Evolutionary conservation across 2,329 filamentous ascomycete species (phyloP).

Genomic region (Purpureocillium lavendulum): DNA sequence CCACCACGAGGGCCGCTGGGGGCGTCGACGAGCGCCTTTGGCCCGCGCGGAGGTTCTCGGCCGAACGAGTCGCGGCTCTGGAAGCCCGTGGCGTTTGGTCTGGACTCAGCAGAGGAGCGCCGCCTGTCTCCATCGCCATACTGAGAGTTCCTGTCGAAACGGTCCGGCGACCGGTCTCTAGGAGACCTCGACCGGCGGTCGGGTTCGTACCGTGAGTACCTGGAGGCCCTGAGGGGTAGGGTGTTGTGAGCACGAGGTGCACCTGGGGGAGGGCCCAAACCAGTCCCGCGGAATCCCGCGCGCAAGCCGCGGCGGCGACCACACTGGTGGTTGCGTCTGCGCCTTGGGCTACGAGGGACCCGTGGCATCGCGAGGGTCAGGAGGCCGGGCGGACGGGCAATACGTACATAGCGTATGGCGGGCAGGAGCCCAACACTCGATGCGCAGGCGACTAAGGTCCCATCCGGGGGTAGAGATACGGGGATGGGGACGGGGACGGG

Average conservation of each 20-base stretch:
- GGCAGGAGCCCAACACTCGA: conserved; percentile 11
- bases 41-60: conserved; percentile 71
- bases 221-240: conserved; percentile 33
- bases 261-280: background rate
- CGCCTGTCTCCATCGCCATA: conserved; percentile 61
- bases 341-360: background rate
- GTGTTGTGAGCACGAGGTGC: conserved; percentile 2
- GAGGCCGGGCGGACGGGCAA: conserved; percentile 1
- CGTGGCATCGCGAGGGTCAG: conserved; percentile 1
- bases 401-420: conserved; percentile 15
- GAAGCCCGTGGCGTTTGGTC: conserved; percentile 51
- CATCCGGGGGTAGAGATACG: conserved; percentile 11
- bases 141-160: conserved; percentile 48
- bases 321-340: background rate
- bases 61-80: conserved; percentile 50
- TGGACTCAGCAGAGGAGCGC: conserved; percentile 52
- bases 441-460: conserved; percentile 6
- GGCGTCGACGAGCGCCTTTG: conserved; percentile 67
- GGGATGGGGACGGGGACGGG: background rate
- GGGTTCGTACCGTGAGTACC: conserved; percentile 55
- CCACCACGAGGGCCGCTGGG: conserved; percentile 61
- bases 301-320: too few relatives aligned
- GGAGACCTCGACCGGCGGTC: conserved; percentile 56
- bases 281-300: too few relatives aligned
- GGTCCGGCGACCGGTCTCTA: conserved; percentile 62